phyloP scores from a whole-genome alignment of 2,329 filamentous ascomycete genomes.

The Leptoxyphium fumago region DNA sequence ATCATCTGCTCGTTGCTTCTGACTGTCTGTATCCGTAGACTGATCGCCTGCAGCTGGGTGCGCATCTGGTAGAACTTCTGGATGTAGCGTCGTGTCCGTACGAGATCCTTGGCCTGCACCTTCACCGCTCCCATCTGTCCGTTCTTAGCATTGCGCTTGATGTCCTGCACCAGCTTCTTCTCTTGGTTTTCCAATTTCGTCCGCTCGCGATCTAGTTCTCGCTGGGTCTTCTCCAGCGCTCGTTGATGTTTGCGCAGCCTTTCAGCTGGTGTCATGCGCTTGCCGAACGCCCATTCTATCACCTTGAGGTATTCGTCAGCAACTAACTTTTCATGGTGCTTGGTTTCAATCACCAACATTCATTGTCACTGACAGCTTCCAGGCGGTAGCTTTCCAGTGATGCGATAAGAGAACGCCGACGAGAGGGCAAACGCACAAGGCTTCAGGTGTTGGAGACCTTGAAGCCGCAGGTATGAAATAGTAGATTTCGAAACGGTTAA shows the following conservation, averaged over 20 bases:
- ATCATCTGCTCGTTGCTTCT: slow-evolving; percentile 99
- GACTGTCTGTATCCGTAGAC: slow-evolving; percentile 89
- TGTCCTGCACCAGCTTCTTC: slow-evolving; percentile 89
- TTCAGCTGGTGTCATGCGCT: slow-evolving; percentile 95
- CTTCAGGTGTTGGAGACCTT: no score
- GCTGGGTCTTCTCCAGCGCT: slow-evolving; percentile 91
- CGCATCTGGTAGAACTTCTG: slow-evolving; percentile 99
- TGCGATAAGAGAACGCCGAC: not conserved
- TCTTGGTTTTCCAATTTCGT: slow-evolving; percentile 97
- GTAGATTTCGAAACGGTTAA: no score
- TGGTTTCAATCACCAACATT: slow-evolving; percentile 33
- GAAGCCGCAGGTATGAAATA: no score
- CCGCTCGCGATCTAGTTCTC: slow-evolving; percentile 86
- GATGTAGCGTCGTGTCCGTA: slow-evolving; percentile 83
- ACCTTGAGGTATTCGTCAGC: slow-evolving; percentile 42
- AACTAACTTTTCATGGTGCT: not conserved
- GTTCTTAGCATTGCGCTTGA: slow-evolving; percentile 97
- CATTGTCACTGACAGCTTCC: slow-evolving; percentile 28
- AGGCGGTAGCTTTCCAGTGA: not conserved
- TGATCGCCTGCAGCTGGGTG: slow-evolving; percentile 92
- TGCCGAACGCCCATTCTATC: slow-evolving; percentile 97
- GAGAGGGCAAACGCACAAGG: no score
- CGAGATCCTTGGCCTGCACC: slow-evolving; percentile 94
- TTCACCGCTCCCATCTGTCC: slow-evolving; percentile 97
- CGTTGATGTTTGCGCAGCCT: slow-evolving; percentile 87